These are phyloP conservation scores for Leishmania mexicana DNA, from an alignment of 208 protist genomes.

Conservation along the genomic window DNA sequence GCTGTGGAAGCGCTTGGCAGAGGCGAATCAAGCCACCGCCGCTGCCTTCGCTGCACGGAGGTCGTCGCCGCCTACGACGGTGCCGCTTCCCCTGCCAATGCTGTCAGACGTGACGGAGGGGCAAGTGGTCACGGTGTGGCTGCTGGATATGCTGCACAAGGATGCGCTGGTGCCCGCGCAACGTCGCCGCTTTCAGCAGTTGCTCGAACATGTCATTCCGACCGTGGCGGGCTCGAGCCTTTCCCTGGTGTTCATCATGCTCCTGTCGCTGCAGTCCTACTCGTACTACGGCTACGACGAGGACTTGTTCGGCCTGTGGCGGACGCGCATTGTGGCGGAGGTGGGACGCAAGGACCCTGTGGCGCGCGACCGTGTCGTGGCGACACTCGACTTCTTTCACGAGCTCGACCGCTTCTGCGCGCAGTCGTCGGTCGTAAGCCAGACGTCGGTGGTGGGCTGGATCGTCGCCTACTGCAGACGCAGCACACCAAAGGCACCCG, in stretches of 20 bases:
- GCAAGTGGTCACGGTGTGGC: conserved; percentile 45
- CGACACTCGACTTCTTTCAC: conserved; percentile 42
- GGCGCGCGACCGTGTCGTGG: conserved; percentile 25
- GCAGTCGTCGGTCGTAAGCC: conserved; percentile 18
- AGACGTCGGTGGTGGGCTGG: conserved; percentile 29
- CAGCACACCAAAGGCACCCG: not conserved
- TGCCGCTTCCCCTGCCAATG: conserved; percentile 14
- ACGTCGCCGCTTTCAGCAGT: conserved; percentile 34
- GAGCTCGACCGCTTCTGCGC: conserved; percentile 38
- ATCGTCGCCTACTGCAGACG: conserved; percentile 33
- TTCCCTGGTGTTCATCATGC: conserved; percentile 40
- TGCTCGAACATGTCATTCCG: conserved; percentile 37
- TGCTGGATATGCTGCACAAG: conserved; percentile 49
- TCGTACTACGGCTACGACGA: conserved; percentile 37
- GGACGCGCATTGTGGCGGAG: conserved; percentile 37
- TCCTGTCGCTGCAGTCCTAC: conserved; percentile 41
- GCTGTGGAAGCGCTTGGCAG: conserved; percentile 25
- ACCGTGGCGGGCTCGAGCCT: conserved; percentile 30
- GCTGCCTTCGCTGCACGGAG: conserved; percentile 1
- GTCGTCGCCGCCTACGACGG: not conserved
- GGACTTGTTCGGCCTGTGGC: conserved; percentile 41
- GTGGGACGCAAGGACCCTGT: conserved; percentile 21
- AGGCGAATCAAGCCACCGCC: conserved; percentile 23
- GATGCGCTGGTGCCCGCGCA: conserved; percentile 24
- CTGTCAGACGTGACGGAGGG: conserved; percentile 33